Percentiles rank a stretch among this genome's conserved stretches.
Evolutionary conservation across 306 rosid genomes (phyloP).

Genomic region (Urtica urens): DNA sequence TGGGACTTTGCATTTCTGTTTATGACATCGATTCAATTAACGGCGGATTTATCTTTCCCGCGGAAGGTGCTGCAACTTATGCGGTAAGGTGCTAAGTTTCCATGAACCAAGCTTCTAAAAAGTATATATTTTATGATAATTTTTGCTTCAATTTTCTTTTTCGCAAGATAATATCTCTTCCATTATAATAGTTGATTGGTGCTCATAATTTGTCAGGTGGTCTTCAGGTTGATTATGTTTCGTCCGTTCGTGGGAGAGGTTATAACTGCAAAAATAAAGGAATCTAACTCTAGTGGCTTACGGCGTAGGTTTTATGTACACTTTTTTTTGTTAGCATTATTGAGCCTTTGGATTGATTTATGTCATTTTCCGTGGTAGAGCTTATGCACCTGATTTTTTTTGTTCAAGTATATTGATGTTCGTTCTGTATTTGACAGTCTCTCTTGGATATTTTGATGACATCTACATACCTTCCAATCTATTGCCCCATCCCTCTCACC

Average conservation of each 20-base stretch:
- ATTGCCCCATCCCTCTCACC: conserved; percentile 41
- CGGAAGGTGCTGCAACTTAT: conserved; percentile 70
- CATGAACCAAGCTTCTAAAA: not conserved
- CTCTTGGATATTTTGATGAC: conserved; percentile 81
- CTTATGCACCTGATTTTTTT: not conserved
- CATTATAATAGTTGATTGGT: not conserved
- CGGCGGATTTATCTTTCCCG: conserved; percentile 58
- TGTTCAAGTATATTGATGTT: conserved; percentile 12
- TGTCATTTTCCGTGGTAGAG: not conserved
- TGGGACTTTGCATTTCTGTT: conserved; percentile 73
- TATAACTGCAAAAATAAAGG: conserved; percentile 45
- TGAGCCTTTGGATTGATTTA: too few species aligned
- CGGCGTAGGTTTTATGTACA: conserved; percentile 28
- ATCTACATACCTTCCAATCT: conserved; percentile 47
- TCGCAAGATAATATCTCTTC: not conserved
- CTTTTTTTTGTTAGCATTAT: conserved; percentile 12
- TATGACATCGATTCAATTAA: conserved; percentile 59
- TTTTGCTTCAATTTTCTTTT: too few species aligned
- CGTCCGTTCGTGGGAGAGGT: conserved; percentile 72
- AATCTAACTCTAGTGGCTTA: conserved; percentile 46
- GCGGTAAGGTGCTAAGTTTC: conserved; percentile 23
- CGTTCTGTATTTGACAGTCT: conserved; percentile 41
- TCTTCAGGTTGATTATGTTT: conserved; percentile 53
- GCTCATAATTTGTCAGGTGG: conserved; percentile 38
- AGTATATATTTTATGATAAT: too few species aligned